Percentiles rank a stretch among this genome's conserved stretches.
Evolutionary conservation across 352 stramenopile genomes (phyloP).

Genomic region (Globisporangium yorkense): DNA sequence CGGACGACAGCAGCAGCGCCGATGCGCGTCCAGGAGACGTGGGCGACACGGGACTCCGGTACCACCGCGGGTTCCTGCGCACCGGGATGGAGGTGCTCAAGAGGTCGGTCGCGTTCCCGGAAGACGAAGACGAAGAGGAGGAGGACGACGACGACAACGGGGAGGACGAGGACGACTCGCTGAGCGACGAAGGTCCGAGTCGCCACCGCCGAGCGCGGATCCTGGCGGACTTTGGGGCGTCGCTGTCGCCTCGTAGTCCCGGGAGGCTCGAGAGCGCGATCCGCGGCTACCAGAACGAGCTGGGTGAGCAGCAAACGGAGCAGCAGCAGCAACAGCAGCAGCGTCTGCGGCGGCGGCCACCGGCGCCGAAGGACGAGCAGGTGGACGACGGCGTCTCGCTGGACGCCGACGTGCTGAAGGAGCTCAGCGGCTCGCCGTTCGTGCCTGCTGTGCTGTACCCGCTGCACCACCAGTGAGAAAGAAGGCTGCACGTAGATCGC

Average conservation of each 20-base stretch:
- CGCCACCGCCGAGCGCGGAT: background rate
- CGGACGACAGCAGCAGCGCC: background rate
- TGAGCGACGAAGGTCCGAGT: background rate
- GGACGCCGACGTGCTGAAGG: constrained; percentile 18
- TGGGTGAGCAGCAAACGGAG: constrained; percentile 1
- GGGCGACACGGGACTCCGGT: constrained; percentile 18
- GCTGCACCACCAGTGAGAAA: constrained; percentile 17
- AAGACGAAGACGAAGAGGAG: constrained; percentile 7
- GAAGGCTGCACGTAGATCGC: background rate
- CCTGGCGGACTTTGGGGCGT: background rate
- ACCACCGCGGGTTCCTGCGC: constrained; percentile 49
- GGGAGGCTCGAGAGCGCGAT: constrained; percentile 30
- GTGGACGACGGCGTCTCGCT: constrained; percentile 10
- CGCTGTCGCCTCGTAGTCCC: constrained; percentile 18
- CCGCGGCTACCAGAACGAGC: constrained; percentile 25
- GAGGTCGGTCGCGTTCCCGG: background rate
- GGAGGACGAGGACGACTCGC: background rate
- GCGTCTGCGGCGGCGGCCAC: constrained; percentile 1
- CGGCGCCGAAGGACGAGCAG: constrained; percentile 32
- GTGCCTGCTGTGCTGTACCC: constrained; percentile 57
- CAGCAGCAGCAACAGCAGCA: background rate
- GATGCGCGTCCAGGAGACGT: background rate
- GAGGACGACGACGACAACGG: constrained; percentile 1
- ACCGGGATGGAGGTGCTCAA: constrained; percentile 59
- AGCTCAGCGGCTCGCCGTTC: constrained; percentile 33